These are phyloP conservation scores for Penicillium macrosclerotiorum DNA, from an alignment of 495 filamentous ascomycete species.

Conservation along the genomic window DNA sequence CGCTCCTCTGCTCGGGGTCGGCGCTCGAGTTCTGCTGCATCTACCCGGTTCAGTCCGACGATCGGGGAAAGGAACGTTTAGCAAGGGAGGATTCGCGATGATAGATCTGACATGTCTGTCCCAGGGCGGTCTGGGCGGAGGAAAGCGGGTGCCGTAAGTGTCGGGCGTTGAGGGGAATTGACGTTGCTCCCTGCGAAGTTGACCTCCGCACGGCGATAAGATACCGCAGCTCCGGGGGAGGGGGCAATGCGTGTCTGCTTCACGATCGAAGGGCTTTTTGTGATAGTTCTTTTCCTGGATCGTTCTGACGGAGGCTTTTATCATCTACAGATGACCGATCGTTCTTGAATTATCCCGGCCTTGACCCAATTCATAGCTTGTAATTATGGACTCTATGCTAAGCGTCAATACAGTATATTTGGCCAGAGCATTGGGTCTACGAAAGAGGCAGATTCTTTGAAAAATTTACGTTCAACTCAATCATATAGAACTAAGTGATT, in stretches of 20 bases:
- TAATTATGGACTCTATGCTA: too few species aligned
- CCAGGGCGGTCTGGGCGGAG: conserved; percentile 9
- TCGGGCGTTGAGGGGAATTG: conserved; percentile 25
- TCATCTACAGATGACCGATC: too few species aligned
- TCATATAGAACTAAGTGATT: too few species aligned
- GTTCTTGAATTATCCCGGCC: too few species aligned
- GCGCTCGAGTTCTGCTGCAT: conserved; percentile 46
- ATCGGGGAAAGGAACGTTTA: conserved; percentile 4
- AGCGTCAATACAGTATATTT: too few species aligned
- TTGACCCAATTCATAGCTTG: too few species aligned
- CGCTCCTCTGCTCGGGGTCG: conserved; percentile 46
- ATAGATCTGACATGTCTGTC: conserved; percentile 13
- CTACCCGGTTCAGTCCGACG: conserved; percentile 42
- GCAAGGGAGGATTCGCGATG: conserved; percentile 2
- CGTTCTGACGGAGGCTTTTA: too few species aligned
- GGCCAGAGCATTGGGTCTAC: too few species aligned
- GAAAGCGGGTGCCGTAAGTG: conserved; percentile 7
- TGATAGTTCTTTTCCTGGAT: too few species aligned
- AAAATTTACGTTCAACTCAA: too few species aligned
- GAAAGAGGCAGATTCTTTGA: too few species aligned
- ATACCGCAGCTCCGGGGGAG: conserved; percentile 14
- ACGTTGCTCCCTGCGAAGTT: conserved; percentile 17
- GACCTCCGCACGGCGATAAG: conserved; percentile 31
- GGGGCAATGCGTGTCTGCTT: neutral
- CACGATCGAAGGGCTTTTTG: too few species aligned